A percentile compares a stretch with the other conserved stretches of the same genome.
phyloP scores from a whole-genome alignment of 257 asterid genomes.

The Echites panduratus region DNA sequence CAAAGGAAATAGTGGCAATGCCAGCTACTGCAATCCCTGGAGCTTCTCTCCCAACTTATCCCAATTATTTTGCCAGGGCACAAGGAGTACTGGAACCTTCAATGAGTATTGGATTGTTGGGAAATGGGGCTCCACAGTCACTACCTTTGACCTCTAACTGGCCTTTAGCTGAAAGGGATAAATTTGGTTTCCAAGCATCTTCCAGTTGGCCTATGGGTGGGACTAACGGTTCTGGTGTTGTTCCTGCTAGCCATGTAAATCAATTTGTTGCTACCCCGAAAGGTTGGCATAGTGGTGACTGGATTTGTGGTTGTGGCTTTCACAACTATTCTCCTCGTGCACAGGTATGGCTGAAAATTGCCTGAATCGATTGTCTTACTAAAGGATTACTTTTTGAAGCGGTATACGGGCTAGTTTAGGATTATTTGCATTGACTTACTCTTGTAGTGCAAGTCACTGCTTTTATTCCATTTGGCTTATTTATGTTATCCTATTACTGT shows the following conservation, averaged over 20 bases:
- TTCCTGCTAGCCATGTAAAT: constrained; percentile 37
- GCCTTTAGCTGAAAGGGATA: constrained; percentile 48
- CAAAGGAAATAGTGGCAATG: constrained; percentile 92
- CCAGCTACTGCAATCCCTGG: constrained; percentile 85
- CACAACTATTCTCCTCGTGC: constrained; percentile 84
- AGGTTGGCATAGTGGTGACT: constrained; percentile 88
- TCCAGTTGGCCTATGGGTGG: constrained; percentile 45
- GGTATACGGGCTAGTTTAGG: no score
- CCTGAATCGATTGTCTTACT: background rate
- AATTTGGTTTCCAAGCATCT: constrained; percentile 49
- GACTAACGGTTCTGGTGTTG: constrained; percentile 37
- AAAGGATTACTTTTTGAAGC: no score
- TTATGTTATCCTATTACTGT: constrained; percentile 20
- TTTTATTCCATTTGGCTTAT: constrained; percentile 14
- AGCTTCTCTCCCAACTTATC: constrained; percentile 72
- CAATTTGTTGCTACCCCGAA: constrained; percentile 48
- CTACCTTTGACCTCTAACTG: constrained; percentile 57
- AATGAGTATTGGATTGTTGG: constrained; percentile 35
- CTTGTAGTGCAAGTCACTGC: no score
- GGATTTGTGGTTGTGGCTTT: constrained; percentile 86
- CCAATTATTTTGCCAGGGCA: constrained; percentile 82
- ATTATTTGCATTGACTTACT: no score
- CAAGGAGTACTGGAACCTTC: constrained; percentile 56
- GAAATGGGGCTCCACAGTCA: constrained; percentile 43
- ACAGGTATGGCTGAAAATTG: constrained; percentile 35